Percentiles rank a stretch among this genome's conserved stretches.
phyloP scores from a whole-genome alignment of 129 eudicot species.

The Silybum marianum region DNA sequence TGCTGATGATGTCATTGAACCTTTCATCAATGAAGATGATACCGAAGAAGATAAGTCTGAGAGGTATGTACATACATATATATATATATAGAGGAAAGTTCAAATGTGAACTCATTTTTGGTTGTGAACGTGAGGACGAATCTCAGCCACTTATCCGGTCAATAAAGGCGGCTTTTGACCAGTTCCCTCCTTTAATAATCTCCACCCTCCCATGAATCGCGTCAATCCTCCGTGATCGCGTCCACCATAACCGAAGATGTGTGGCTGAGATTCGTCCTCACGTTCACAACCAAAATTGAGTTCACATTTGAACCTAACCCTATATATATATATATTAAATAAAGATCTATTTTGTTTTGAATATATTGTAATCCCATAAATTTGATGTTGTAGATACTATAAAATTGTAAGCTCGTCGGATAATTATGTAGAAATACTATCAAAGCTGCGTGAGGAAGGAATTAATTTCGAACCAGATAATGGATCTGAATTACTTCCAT shows the following conservation, averaged over 20 bases:
- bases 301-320: too few relatives aligned
- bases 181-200: too few relatives aligned
- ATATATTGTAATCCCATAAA: neutral
- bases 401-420: conserved; percentile 84
- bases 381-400: conserved; percentile 46
- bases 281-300: too few relatives aligned
- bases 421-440: conserved; percentile 65
- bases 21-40: conserved; percentile 63
- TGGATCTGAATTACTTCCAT: conserved; percentile 82
- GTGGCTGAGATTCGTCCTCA: too few relatives aligned
- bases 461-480: conserved; percentile 73
- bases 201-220: too few relatives aligned
- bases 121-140: too few relatives aligned
- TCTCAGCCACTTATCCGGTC: too few relatives aligned
- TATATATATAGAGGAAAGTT: too few relatives aligned
- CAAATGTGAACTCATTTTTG: too few relatives aligned
- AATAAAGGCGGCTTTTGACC: too few relatives aligned
- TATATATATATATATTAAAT: conserved; percentile 25
- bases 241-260: too few relatives aligned
- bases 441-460: conserved; percentile 87
- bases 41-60: conserved; percentile 65
- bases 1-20: conserved; percentile 97
- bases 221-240: too few relatives aligned
- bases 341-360: neutral
- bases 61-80: conserved; percentile 41